Percentiles rank a stretch among this genome's conserved stretches.
Evolutionary conservation across 768 basidiomycete species (phyloP).

Genomic region (Kwoniella sp.): DNA sequence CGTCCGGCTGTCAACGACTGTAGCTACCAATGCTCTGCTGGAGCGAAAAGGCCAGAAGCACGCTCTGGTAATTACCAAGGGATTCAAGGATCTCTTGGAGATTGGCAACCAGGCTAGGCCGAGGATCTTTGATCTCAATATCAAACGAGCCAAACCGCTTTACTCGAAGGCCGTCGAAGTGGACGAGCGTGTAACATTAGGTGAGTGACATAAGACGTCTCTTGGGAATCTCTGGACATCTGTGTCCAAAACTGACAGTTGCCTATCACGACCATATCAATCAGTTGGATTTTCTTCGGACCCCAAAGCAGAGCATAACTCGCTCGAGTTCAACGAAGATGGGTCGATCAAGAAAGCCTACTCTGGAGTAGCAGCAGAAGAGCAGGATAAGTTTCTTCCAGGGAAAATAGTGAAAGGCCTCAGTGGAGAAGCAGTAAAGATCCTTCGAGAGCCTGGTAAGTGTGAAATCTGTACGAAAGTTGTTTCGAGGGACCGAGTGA

Average conservation of each 20-base stretch:
- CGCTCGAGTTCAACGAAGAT: constrained; percentile 72
- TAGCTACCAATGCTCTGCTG: constrained; percentile 92
- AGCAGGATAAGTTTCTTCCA: constrained; percentile 26
- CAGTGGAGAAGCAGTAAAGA: constrained; percentile 85
- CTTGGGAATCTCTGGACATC: too few species aligned
- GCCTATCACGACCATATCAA: neutral
- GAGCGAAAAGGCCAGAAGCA: constrained; percentile 93
- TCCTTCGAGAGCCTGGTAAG: constrained; percentile 72
- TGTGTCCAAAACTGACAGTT: neutral
- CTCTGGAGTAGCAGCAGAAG: constrained; percentile 77
- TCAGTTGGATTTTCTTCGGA: constrained; percentile 86
- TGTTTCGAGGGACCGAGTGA: neutral
- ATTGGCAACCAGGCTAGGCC: constrained; percentile 96
- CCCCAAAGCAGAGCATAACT: constrained; percentile 74
- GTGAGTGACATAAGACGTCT: too few species aligned
- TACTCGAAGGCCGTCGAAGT: constrained; percentile 72
- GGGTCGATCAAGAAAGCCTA: constrained; percentile 71
- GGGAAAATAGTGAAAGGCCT: constrained; percentile 73
- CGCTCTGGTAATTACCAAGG: constrained; percentile 78
- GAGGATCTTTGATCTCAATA: constrained; percentile 91
- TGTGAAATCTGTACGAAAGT: neutral
- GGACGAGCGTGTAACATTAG: constrained; percentile 88
- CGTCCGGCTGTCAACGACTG: constrained; percentile 88
- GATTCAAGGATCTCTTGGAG: constrained; percentile 70
- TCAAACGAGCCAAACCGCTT: constrained; percentile 64